phyloP scores from a whole-genome alignment of 2,329 filamentous ascomycete species.

The Albophoma yamanashiensis region DNA sequence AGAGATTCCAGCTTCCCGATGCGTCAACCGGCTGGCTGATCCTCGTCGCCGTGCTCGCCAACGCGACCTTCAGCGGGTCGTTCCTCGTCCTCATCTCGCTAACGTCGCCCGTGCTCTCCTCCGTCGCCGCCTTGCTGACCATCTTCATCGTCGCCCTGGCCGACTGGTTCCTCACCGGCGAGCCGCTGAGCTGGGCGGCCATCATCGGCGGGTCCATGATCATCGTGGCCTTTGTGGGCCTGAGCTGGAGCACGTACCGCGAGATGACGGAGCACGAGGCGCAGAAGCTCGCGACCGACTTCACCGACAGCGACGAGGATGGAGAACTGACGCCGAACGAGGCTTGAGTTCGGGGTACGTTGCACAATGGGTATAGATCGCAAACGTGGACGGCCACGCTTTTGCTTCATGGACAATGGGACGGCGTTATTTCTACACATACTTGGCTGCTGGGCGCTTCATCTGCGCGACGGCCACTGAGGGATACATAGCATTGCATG shows the following conservation, averaged over 20 bases:
- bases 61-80: constrained; percentile 84
- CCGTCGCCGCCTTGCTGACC: constrained; percentile 84
- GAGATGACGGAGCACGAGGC: constrained; percentile 82
- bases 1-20: constrained; percentile 71
- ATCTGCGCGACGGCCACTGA: background rate
- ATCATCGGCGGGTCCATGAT: constrained; percentile 79
- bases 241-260: constrained; percentile 85
- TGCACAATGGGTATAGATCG: background rate
- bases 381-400: background rate
- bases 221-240: constrained; percentile 72
- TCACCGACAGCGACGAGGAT: constrained; percentile 37
- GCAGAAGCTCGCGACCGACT: constrained; percentile 38
- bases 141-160: constrained; percentile 94
- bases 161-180: constrained; percentile 77
- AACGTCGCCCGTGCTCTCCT: constrained; percentile 84
- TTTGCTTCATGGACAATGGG: background rate
- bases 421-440: background rate
- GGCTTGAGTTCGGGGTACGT: background rate
- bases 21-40: constrained; percentile 74
- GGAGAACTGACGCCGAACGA: constrained; percentile 18
- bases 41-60: constrained; percentile 68
- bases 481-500: background rate
- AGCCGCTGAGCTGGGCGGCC: constrained; percentile 63
- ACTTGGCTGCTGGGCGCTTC: background rate
- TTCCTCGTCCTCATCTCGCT: constrained; percentile 90